phyloP scores from a whole-genome alignment of 371 early-diverging fungal species.

The Mucor velutinosus region DNA sequence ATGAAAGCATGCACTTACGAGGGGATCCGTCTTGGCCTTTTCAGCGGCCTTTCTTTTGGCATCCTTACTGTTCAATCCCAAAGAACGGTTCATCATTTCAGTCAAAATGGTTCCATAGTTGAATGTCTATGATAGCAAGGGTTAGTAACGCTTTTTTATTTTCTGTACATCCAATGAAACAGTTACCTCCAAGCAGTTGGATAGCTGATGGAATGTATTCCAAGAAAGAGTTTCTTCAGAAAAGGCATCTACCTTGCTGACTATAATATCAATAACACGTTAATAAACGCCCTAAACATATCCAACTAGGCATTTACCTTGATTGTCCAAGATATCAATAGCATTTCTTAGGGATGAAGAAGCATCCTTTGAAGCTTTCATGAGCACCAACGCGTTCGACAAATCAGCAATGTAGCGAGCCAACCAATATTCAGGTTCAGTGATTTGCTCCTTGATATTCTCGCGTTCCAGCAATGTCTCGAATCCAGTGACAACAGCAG shows the following conservation, averaged over 20 bases:
- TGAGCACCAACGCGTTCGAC: constrained; percentile 22
- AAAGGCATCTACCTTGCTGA: constrained; percentile 15
- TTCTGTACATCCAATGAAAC: not conserved
- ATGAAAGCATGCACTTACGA: constrained; percentile 27
- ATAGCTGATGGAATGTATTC: constrained; percentile 37
- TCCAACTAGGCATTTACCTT: constrained; percentile 7
- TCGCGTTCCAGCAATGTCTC: constrained; percentile 16
- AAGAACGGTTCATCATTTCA: constrained; percentile 38
- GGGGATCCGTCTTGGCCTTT: constrained; percentile 22
- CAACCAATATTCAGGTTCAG: constrained; percentile 28
- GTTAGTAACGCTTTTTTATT: not conserved
- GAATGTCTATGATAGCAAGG: constrained; percentile 29
- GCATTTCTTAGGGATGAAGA: constrained; percentile 17
- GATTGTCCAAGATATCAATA: constrained; percentile 13
- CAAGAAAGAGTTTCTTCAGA: constrained; percentile 25
- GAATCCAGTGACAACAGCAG: constrained; percentile 19
- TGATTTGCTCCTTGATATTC: constrained; percentile 20
- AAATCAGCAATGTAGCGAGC: constrained; percentile 30
- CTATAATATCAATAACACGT: not conserved
- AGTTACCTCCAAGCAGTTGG: constrained; percentile 34
- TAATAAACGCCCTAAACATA: not conserved
- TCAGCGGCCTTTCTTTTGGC: constrained; percentile 43
- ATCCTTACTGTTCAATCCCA: constrained; percentile 46
- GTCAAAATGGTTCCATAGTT: constrained; percentile 41
- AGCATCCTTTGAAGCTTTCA: constrained; percentile 17